phyloP scores from a whole-genome alignment of 192 early-diverging fungal species.

The Gonapodya sp. region DNA sequence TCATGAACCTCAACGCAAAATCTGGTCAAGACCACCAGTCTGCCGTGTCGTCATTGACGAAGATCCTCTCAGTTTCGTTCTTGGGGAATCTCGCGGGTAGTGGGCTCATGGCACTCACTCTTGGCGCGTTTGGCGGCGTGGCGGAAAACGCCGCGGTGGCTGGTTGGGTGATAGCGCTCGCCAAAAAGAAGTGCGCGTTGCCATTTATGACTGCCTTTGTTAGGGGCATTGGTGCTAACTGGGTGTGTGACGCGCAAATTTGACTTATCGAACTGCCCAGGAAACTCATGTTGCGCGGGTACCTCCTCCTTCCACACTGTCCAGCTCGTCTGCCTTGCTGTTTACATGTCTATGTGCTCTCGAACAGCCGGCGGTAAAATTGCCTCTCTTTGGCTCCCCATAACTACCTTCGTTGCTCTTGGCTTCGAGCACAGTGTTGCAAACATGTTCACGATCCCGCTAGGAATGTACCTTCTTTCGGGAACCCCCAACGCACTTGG shows the following conservation, averaged over 20 bases:
- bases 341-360: slow-evolving; percentile 12
- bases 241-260: background rate
- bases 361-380: slow-evolving; percentile 7
- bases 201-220: background rate
- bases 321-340: slow-evolving; percentile 5
- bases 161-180: background rate
- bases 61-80: background rate
- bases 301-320: too few species aligned
- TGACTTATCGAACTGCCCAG: too few species aligned
- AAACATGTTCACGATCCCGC: slow-evolving; percentile 10
- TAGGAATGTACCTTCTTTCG: background rate
- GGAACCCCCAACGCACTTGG: slow-evolving; percentile 2
- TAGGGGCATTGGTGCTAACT: slow-evolving; percentile 5
- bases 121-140: slow-evolving; percentile 1
- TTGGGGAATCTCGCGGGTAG: background rate
- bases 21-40: background rate
- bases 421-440: slow-evolving; percentile 7
- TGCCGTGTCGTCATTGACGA: background rate
- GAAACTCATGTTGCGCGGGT: too few species aligned
- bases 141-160: slow-evolving; percentile 8
- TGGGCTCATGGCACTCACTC: background rate
- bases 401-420: background rate
- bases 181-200: slow-evolving; percentile 6
- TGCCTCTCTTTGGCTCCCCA: slow-evolving; percentile 5
- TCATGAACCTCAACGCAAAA: background rate